Evolutionary conservation across 306 rosid genomes (phyloP), one percentile per base, ranked within the genome.

Genomic region (Medicago arabica): DNA sequence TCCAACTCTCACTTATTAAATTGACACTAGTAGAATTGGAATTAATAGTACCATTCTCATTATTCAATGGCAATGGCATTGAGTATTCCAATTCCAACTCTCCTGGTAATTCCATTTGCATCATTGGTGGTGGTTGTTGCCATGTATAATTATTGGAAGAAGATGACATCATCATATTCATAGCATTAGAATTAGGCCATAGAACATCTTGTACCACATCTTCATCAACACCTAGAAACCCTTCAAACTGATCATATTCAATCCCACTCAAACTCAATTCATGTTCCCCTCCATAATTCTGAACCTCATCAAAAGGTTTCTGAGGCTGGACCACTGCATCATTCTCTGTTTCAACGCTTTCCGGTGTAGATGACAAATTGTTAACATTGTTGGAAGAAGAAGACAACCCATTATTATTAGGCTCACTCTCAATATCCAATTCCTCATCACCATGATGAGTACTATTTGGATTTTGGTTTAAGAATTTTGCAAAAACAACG

Each of bases 401-500:
- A 0, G 80, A 71, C 0, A 50, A 6, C 2, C 11, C 18, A 8
- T 3, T 31, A 14, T 60, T 60, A 34, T 61, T 31, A 15, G 1
- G 1, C 43, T 61, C 43, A 59, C 34, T 68, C 58, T 65, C 76
- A 6, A 65, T 46, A 14, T 80, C 81, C 4, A 58, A 11, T 11
- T 58, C 64, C 39, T 58, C 64, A 23, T 67, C 85, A 18, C 58
- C 77, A 7, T 8, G 39, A 6, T 6, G 39, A 59, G 4, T 14
- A 9, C 2, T 9, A 5, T 7, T 74, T 3, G 83, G 43, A 19
- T 81, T 75, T 19, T 84, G 84, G 85, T 83, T 85, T 85, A 94
- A 73, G 85, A 85, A 94, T 8, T 85, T 83, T 0, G 97, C 96
- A 11, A 94, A 94, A 13, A 94, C 98, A 0, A 69, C 79, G 0